Percentiles rank a stretch among this genome's conserved stretches.
Evolutionary conservation across 441 rosid genomes (phyloP).

Genomic region (Populus trichocarpa): DNA sequence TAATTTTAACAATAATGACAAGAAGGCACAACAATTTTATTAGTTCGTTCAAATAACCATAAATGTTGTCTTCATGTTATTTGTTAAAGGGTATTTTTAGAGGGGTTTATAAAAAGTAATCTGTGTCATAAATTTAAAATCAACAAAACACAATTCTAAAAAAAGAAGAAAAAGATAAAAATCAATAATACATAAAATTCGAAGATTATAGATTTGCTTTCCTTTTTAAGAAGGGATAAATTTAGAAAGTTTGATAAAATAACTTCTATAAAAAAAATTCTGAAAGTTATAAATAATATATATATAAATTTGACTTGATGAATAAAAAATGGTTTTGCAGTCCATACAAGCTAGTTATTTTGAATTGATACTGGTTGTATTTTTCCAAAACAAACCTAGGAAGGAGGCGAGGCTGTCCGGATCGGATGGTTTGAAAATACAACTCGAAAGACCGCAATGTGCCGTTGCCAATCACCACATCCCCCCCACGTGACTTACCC

Average conservation of each 20-base stretch:
- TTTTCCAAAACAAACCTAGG: not conserved
- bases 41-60: too few species aligned
- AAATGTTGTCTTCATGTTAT: not conserved
- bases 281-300: not conserved
- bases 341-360: not conserved
- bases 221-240: too few species aligned
- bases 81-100: not conserved
- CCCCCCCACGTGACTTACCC: slow-evolving; percentile 36
- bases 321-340: too few species aligned
- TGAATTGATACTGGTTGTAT: too few species aligned
- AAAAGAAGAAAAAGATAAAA: too few species aligned
- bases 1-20: too few species aligned
- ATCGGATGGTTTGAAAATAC: not conserved
- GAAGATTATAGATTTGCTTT: not conserved
- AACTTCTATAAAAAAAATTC: not conserved
- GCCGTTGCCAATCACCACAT: slow-evolving; percentile 26
- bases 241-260: not conserved
- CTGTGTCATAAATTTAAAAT: too few species aligned
- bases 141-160: not conserved
- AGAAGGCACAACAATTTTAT: not conserved
- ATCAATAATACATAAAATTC: not conserved
- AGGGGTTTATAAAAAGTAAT: not conserved
- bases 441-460: not conserved
- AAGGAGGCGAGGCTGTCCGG: slow-evolving; percentile 1
- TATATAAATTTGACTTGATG: not conserved